These are phyloP conservation scores for Lumnitzera racemosa DNA, from an alignment of 345 rosid species.

Conservation along the genomic window DNA sequence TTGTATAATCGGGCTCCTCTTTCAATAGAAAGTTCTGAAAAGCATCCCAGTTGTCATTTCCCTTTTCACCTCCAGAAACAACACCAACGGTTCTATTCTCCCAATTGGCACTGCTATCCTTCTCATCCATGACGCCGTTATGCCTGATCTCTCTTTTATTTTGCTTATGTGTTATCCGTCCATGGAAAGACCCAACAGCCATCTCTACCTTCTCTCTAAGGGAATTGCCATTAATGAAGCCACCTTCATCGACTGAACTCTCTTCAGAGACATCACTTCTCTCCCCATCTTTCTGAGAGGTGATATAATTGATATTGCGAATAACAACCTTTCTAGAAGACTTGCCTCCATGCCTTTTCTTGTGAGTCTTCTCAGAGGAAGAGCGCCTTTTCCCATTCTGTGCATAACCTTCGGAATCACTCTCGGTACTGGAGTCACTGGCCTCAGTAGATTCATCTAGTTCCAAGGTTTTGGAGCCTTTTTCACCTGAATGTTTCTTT, in stretches of 20 bases:
- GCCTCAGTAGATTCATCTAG: conserved; percentile 48
- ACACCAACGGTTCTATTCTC: conserved; percentile 9
- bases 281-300: conserved; percentile 70
- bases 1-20: conserved; percentile 35
- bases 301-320: conserved; percentile 89
- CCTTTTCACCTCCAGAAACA: conserved; percentile 28
- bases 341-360: conserved; percentile 58
- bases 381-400: conserved; percentile 19
- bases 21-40: conserved; percentile 78
- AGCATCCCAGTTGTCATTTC: conserved; percentile 68
- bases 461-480: conserved; percentile 30
- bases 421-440: conserved; percentile 38
- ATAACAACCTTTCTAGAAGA: conserved; percentile 85
- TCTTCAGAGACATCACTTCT: conserved; percentile 44
- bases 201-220: conserved; percentile 78
- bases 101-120: conserved; percentile 25
- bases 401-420: conserved; percentile 29
- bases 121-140: conserved; percentile 5
- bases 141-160: conserved; percentile 41
- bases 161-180: conserved; percentile 41
- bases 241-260: conserved; percentile 51
- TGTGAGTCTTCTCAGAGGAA: conserved; percentile 21
- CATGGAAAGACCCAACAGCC: conserved; percentile 69
- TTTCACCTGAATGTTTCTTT: conserved; percentile 40
- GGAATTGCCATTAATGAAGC: conserved; percentile 51